These are phyloP conservation scores for Hanseniaspora mollemarum DNA, from an alignment of 805 yeast species.

Conservation along the genomic window DNA sequence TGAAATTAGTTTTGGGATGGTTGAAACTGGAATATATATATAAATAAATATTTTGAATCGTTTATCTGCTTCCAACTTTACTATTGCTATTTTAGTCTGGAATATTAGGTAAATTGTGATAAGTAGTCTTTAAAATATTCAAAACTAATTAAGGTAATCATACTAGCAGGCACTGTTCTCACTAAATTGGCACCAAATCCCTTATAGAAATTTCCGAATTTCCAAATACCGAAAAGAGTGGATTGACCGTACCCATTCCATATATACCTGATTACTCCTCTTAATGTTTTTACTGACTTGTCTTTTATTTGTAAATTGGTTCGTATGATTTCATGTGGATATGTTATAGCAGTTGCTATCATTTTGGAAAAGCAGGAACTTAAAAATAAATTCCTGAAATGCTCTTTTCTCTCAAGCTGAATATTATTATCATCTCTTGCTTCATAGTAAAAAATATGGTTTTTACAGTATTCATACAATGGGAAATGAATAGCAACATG, in stretches of 20 bases:
- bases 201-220: constrained; percentile 60
- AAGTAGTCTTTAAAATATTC: constrained; percentile 62
- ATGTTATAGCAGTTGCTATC: constrained; percentile 77
- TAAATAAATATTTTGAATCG: too few relatives aligned
- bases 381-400: constrained; percentile 37
- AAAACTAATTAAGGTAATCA: constrained; percentile 86
- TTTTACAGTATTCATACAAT: constrained; percentile 70
- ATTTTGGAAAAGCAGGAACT: constrained; percentile 79
- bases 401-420: constrained; percentile 11
- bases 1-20: too few relatives aligned
- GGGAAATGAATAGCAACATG: constrained; percentile 98
- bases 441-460: constrained; percentile 32
- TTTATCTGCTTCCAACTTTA: too few relatives aligned
- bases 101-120: constrained; percentile 8
- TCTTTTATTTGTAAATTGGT: constrained; percentile 64
- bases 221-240: constrained; percentile 56
- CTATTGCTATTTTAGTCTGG: too few relatives aligned
- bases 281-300: constrained; percentile 18
- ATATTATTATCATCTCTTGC: constrained; percentile 21
- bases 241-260: constrained; percentile 26
- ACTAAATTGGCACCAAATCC: constrained; percentile 79
- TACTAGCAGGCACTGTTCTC: constrained; percentile 88
- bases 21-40: background rate
- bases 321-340: constrained; percentile 90
- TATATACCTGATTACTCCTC: constrained; percentile 17